phyloP scores from a whole-genome alignment of 495 filamentous ascomycete genomes.

The Aspergillus affinis region DNA sequence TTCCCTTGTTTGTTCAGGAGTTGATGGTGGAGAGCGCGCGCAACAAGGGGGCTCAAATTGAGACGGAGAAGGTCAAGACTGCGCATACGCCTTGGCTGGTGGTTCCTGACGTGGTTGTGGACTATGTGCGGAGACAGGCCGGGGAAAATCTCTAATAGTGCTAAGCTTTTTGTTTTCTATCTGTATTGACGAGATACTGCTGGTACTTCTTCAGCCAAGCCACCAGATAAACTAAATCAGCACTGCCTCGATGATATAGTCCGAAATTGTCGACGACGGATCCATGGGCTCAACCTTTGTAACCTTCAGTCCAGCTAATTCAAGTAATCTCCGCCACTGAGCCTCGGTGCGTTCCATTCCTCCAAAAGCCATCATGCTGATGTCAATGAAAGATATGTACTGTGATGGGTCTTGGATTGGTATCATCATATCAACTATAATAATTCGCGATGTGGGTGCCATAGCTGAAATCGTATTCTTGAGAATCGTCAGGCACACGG shows the following conservation, averaged over 20 bases:
- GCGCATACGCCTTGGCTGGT: constrained; percentile 44
- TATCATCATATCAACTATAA: not conserved
- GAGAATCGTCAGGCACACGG: constrained; percentile 31
- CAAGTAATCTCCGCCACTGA: not conserved
- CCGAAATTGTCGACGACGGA: not conserved
- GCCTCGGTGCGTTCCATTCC: not conserved
- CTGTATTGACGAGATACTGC: too few relatives aligned
- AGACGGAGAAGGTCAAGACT: constrained; percentile 44
- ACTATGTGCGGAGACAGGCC: constrained; percentile 23
- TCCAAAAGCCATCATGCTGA: constrained; percentile 7
- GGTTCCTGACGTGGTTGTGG: constrained; percentile 22
- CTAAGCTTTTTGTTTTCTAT: not conserved
- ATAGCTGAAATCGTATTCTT: constrained; percentile 16
- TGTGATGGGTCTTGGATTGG: not conserved
- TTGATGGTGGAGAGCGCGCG: constrained; percentile 43
- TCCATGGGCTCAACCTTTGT: not conserved
- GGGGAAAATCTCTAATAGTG: not conserved
- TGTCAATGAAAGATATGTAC: not conserved
- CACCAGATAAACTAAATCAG: not conserved
- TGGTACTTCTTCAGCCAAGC: too few relatives aligned
- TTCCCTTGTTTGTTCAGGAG: constrained; percentile 39
- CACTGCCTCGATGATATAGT: not conserved
- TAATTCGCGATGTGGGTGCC: not conserved
- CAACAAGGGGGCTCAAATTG: constrained; percentile 52
- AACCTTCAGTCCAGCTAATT: not conserved